Evolutionary conservation across 352 stramenopile genomes (phyloP).

Genomic region (Pythium periplocum): DNA sequence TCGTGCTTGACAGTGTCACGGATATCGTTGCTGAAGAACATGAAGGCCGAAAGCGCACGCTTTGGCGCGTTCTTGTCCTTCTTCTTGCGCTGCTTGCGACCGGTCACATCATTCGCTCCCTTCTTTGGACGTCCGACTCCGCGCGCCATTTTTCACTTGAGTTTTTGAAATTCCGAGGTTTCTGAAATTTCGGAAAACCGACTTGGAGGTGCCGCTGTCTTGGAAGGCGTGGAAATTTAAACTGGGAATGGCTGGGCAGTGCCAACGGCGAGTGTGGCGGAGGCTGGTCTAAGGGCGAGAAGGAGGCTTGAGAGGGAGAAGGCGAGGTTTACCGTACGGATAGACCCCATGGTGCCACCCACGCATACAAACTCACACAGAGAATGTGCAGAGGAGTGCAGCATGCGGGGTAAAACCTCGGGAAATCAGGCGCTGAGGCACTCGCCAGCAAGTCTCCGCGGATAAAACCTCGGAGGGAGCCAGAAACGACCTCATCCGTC

Average conservation of each 20-base stretch:
- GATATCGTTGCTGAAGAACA: constrained; percentile 90
- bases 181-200: constrained; percentile 28
- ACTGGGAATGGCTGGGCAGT: constrained; percentile 37
- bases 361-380: constrained; percentile 23
- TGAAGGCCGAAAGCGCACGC: constrained; percentile 85
- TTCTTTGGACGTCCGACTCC: constrained; percentile 68
- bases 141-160: constrained; percentile 48
- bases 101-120: constrained; percentile 45
- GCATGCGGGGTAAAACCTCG: constrained; percentile 18
- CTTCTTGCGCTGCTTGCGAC: constrained; percentile 84
- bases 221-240: constrained; percentile 52
- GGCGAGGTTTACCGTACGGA: not conserved
- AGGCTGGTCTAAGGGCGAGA: not conserved
- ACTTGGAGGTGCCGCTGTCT: constrained; percentile 27
- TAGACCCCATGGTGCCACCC: not conserved
- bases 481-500: constrained; percentile 22
- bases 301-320: constrained; percentile 1
- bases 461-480: constrained; percentile 11
- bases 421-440: constrained; percentile 8
- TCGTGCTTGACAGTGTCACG: constrained; percentile 86
- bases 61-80: constrained; percentile 91
- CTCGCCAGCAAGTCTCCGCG: too few relatives aligned
- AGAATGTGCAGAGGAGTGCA: not conserved
- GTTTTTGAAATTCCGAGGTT: constrained; percentile 16
- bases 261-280: constrained; percentile 22